Evolutionary conservation across 1,284 basidiomycete genomes (phyloP).

Genomic region (Clitocybe nebularis): DNA sequence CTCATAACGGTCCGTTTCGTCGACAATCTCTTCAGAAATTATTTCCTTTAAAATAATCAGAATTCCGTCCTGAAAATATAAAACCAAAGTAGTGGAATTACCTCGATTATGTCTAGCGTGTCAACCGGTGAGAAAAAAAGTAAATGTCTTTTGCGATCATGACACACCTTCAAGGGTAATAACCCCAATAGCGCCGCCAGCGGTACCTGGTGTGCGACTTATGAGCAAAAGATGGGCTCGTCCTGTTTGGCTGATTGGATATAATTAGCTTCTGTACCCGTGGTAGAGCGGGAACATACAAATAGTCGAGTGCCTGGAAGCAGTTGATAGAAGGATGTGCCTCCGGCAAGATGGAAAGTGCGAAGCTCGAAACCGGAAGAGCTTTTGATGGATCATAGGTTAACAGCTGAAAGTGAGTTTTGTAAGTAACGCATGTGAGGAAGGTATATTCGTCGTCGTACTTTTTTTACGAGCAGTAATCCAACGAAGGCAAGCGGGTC

Average conservation of each 20-base stretch:
- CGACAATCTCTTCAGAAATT: constrained; percentile 84
- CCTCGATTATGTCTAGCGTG: constrained; percentile 64
- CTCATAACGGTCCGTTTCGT: constrained; percentile 86
- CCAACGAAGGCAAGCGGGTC: constrained; percentile 81
- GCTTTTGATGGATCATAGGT: constrained; percentile 85
- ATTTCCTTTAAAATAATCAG: constrained; percentile 54
- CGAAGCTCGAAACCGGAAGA: constrained; percentile 72
- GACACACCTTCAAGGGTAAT: constrained; percentile 82
- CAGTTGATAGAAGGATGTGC: constrained; percentile 84
- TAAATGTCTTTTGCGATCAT: constrained; percentile 8
- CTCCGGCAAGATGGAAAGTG: constrained; percentile 86
- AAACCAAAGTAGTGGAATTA: constrained; percentile 16
- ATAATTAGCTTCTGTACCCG: not conserved
- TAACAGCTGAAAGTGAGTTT: constrained; percentile 62
- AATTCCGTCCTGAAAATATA: not conserved
- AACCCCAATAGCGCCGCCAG: constrained; percentile 81
- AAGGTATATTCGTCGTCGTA: constrained; percentile 18
- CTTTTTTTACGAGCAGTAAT: constrained; percentile 85
- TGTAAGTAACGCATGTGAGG: not conserved
- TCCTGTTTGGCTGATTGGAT: constrained; percentile 81
- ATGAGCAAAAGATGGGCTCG: constrained; percentile 90
- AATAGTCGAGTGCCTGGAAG: constrained; percentile 83
- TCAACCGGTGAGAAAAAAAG: not conserved
- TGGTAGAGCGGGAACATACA: constrained; percentile 44
- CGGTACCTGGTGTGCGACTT: constrained; percentile 75